These are phyloP conservation scores for Zoysia matrella DNA, from an alignment of 202 grass and related monocot genomes.

Conservation along the genomic window DNA sequence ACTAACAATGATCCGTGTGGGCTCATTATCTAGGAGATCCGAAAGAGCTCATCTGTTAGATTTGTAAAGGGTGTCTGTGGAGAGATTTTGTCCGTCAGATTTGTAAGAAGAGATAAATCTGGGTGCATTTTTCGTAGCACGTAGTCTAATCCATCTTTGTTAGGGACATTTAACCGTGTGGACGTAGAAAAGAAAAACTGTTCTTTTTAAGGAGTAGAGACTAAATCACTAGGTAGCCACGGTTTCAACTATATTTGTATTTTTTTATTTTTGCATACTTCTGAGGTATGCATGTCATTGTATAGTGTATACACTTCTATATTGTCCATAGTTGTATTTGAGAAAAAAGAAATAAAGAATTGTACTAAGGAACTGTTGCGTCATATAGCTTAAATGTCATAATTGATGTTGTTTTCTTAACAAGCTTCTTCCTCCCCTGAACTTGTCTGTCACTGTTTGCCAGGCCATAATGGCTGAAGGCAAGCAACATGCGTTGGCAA, in stretches of 20 bases:
- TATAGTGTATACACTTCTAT: background rate
- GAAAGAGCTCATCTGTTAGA: no score
- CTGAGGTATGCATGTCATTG: background rate
- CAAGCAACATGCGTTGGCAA: constrained; percentile 87
- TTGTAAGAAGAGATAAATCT: no score
- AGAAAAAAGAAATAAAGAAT: background rate
- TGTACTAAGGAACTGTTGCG: background rate
- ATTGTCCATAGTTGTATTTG: background rate
- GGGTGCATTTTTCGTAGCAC: no score
- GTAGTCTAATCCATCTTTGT: no score
- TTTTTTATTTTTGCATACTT: background rate
- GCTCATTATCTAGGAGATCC: no score
- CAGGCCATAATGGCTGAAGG: constrained; percentile 99
- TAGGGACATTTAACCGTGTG: no score
- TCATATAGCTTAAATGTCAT: constrained; percentile 11
- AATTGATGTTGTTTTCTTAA: constrained; percentile 3
- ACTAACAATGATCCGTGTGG: no score
- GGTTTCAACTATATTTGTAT: background rate
- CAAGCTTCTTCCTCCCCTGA: background rate
- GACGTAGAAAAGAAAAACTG: no score
- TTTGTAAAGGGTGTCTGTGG: no score
- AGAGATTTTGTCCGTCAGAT: no score
- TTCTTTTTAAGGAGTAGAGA: no score
- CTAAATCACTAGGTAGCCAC: background rate
- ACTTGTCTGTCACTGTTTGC: constrained; percentile 11